A percentile compares a stretch with the other conserved stretches of the same genome.
phyloP scores from a whole-genome alignment of 176 grass and related monocot genomes.

The Leersia perrieri region DNA sequence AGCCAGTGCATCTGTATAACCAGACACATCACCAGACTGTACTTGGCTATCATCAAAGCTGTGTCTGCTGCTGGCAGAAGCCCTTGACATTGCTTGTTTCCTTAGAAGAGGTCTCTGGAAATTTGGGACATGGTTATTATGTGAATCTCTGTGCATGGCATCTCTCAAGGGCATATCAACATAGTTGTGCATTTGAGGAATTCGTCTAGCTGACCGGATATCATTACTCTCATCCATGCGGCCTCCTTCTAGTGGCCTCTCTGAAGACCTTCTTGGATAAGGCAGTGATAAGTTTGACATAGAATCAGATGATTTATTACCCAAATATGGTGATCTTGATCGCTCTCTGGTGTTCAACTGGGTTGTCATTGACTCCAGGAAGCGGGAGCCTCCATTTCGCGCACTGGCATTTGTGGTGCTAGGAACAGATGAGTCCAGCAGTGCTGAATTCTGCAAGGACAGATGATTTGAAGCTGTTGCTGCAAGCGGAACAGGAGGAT shows the following conservation, averaged over 20 bases:
- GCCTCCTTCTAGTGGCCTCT: conserved; percentile 59
- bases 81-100: conserved; percentile 88
- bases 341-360: conserved; percentile 59
- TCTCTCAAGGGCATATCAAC: conserved; percentile 74
- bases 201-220: conserved; percentile 48
- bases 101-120: conserved; percentile 97
- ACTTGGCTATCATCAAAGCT: conserved; percentile 78
- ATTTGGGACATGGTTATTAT: conserved; percentile 73
- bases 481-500: conserved; percentile 67
- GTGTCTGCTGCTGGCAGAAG: conserved; percentile 60
- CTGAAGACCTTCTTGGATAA: conserved; percentile 75
- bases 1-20: conserved; percentile 68
- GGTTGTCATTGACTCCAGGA: conserved; percentile 53
- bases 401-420: conserved; percentile 44
- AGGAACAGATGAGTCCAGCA: conserved; percentile 70
- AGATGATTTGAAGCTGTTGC: conserved; percentile 60
- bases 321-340: conserved; percentile 75
- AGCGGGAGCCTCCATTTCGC: conserved; percentile 74
- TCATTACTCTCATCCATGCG: conserved; percentile 57
- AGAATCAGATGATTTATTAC: conserved; percentile 55
- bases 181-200: conserved; percentile 67
- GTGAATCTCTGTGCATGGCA: conserved; percentile 64
- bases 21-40: conserved; percentile 52
- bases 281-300: conserved; percentile 63
- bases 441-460: conserved; percentile 56